Evolutionary conservation across 768 basidiomycete species (phyloP).

Genomic region (Paxillus rubicundulus): DNA sequence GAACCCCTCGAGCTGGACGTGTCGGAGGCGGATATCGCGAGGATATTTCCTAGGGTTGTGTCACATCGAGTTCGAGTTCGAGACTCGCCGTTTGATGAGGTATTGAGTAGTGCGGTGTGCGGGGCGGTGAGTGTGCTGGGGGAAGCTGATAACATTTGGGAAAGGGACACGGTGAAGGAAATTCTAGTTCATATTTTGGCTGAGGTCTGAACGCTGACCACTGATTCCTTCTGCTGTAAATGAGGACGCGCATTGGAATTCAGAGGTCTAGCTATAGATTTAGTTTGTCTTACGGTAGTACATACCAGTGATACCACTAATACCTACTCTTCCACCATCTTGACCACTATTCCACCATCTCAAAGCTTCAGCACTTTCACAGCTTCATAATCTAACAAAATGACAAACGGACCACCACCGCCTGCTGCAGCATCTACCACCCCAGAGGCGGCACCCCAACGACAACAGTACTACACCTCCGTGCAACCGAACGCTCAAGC

Average conservation of each 20-base stretch:
- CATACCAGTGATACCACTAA: neutral
- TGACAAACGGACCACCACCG: constrained; percentile 42
- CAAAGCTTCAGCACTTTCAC: neutral
- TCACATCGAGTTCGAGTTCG: constrained; percentile 74
- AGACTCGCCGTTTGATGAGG: constrained; percentile 66
- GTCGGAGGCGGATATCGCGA: constrained; percentile 71
- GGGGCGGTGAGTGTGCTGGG: constrained; percentile 41
- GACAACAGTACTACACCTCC: constrained; percentile 12
- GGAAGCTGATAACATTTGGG: constrained; percentile 32
- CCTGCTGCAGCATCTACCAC: constrained; percentile 7
- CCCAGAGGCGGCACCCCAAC: constrained; percentile 7
- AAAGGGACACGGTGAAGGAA: constrained; percentile 58
- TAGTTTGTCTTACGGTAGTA: neutral
- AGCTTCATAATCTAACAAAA: constrained; percentile 9
- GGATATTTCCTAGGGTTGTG: constrained; percentile 69
- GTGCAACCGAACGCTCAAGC: constrained; percentile 14
- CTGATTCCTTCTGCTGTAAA: neutral
- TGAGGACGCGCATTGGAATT: neutral
- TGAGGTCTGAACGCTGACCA: constrained; percentile 38
- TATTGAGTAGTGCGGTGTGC: constrained; percentile 60
- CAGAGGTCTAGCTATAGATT: neutral
- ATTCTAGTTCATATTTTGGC: constrained; percentile 58
- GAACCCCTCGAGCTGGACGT: constrained; percentile 48
- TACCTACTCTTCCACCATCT: constrained; percentile 3
- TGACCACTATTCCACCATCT: neutral